Evolutionary conservation across 345 rosid species (phyloP).

Genomic region (Schrenkiella parvula): DNA sequence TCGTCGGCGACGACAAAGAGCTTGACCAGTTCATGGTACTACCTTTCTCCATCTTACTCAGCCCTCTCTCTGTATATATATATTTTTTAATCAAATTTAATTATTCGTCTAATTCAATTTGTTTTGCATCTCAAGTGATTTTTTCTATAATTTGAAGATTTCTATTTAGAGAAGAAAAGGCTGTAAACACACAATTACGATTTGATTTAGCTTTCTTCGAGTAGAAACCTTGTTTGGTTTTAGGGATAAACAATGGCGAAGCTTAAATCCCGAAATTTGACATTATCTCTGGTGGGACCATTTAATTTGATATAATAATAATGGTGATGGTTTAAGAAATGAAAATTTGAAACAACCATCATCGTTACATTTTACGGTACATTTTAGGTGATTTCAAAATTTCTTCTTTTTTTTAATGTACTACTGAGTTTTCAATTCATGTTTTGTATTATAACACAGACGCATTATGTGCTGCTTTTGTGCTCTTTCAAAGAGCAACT

Average conservation of each 20-base stretch:
- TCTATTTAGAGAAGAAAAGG: not conserved
- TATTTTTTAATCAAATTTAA: too few relatives aligned
- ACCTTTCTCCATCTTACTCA: not conserved
- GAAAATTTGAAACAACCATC: not conserved
- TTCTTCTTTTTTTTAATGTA: not conserved
- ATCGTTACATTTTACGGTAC: not conserved
- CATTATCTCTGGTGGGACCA: conserved; percentile 7
- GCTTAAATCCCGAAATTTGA: not conserved
- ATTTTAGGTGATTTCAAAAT: not conserved
- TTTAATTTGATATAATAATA: not conserved
- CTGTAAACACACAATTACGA: not conserved
- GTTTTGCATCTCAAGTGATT: not conserved
- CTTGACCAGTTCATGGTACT: conserved; percentile 99
- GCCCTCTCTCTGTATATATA: not conserved
- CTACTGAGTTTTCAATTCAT: not conserved
- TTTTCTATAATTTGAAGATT: not conserved
- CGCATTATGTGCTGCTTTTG: conserved; percentile 86
- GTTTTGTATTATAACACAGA: conserved; percentile 38
- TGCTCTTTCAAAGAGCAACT: conserved; percentile 97
- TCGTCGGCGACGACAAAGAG: conserved; percentile 77
- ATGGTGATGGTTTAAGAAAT: not conserved
- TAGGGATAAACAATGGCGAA: not conserved
- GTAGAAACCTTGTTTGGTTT: not conserved
- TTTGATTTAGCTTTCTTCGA: not conserved
- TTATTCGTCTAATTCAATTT: not conserved